Evolutionary conservation across 2,329 filamentous ascomycete species (phyloP), one percentile per base, ranked within the genome.

Genomic region (Phialophora macrospora): DNA sequence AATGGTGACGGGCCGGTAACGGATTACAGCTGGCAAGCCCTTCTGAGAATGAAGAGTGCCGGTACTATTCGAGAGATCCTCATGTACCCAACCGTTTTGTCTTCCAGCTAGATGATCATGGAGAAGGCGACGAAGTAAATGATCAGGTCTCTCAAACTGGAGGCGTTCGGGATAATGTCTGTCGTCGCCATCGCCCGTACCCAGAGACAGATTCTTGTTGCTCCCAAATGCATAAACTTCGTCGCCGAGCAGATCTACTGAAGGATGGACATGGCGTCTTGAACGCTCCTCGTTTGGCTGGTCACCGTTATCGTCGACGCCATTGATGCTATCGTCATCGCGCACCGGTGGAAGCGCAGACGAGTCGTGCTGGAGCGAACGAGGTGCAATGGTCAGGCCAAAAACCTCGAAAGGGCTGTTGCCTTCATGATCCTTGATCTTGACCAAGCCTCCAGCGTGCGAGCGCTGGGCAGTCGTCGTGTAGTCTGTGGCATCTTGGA

Each of bases 401-500:
- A 96, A 98, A 11, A 99, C 80, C 76, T 98, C 95, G 71, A 98
- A 94, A 0, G 95, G 94, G 71, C 93, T 96, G 74, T 96, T 93
- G 9, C 94, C 94, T 78, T 98, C 95, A 65, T 91, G 88, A 74
- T 99, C 95, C 77, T 98, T 99, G 59, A 95, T 92, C 80, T 96
- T 97, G 74, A 97, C 93, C 49, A 98, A 80, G 30, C 89, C 89
- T 9, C 89, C 88, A 34, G 88, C 86, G 55, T 72, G 63, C 73
- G 87, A 87, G 22, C 84, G 80, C 20, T 85, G 81, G 14, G 83
- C 84, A 26, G 83, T 84, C 20, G 84, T 81, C 6, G 86, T 86
- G 68, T 88, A 88, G 49, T 87, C 83, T 4, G 84, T 82, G 28
- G 84, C 84, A 73, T 93, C 87, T 44, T 84, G 85, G 24, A 88